A percentile compares a stretch with the other conserved stretches of the same genome.
Evolutionary conservation across 306 rosid genomes (phyloP).

Genomic region (Rosa chinensis): DNA sequence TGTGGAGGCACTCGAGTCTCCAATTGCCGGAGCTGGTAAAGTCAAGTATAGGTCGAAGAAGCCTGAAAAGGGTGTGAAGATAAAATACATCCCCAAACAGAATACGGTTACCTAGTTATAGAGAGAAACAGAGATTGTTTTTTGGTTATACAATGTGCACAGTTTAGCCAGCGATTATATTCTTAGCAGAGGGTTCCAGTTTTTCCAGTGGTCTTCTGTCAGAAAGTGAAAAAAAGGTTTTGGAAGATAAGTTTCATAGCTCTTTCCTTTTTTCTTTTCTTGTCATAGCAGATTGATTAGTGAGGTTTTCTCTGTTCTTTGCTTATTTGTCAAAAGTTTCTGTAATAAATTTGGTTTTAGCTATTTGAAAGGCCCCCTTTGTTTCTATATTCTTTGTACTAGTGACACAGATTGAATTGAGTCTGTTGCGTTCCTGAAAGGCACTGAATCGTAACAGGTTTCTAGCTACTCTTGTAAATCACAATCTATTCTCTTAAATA

Average conservation of each 20-base stretch:
- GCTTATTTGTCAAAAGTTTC: background rate
- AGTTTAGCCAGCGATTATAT: slow-evolving; percentile 43
- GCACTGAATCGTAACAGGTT: background rate
- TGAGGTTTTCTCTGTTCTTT: slow-evolving; percentile 10
- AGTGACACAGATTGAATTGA: background rate
- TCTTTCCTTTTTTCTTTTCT: slow-evolving; percentile 36
- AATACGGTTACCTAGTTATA: slow-evolving; percentile 39
- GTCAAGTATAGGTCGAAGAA: slow-evolving; percentile 48
- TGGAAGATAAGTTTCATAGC: slow-evolving; percentile 36
- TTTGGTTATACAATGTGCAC: slow-evolving; percentile 50
- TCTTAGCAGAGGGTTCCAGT: slow-evolving; percentile 66
- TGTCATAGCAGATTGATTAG: slow-evolving; percentile 40
- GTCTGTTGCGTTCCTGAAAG: background rate
- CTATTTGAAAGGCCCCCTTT: slow-evolving; percentile 6
- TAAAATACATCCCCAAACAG: slow-evolving; percentile 54
- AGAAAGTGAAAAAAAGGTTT: slow-evolving; percentile 50
- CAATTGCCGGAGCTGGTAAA: slow-evolving; percentile 37
- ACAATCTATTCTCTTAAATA: background rate
- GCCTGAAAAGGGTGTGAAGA: slow-evolving; percentile 52
- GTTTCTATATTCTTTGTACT: background rate
- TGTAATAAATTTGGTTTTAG: slow-evolving; percentile 34
- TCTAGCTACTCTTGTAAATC: background rate
- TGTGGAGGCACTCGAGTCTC: slow-evolving; percentile 24
- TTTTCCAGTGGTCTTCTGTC: slow-evolving; percentile 73
- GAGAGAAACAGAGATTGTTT: slow-evolving; percentile 34